phyloP scores from a whole-genome alignment of 345 rosid genomes.

The Mallotus nudiflorus region DNA sequence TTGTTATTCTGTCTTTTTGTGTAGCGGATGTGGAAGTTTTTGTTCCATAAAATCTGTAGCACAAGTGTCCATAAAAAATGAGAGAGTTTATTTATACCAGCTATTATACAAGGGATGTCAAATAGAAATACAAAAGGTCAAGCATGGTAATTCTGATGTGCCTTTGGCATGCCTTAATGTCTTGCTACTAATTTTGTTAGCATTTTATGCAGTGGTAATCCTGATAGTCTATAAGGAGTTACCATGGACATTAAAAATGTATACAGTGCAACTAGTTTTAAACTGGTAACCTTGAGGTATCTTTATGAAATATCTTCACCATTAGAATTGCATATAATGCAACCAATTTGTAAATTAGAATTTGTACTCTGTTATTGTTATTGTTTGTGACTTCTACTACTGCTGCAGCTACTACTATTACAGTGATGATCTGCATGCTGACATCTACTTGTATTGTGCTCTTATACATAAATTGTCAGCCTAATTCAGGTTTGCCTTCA shows the following conservation, averaged over 20 bases:
- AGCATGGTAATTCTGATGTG: neutral
- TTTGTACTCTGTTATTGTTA: neutral
- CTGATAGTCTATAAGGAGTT: neutral
- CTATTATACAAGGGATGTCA: neutral
- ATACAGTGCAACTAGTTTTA: neutral
- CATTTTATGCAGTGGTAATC: neutral
- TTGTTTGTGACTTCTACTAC: neutral
- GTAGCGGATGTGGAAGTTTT: neutral
- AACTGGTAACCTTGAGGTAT: neutral
- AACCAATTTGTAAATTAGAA: neutral
- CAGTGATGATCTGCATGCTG: slow-evolving; percentile 17
- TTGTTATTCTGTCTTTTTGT: neutral
- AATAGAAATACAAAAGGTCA: neutral
- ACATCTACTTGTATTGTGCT: slow-evolving; percentile 25
- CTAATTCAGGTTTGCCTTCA: slow-evolving; percentile 74
- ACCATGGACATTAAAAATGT: neutral
- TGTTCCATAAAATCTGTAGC: neutral
- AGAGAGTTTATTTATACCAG: neutral
- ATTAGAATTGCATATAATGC: neutral
- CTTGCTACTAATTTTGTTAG: neutral
- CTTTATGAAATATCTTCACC: neutral
- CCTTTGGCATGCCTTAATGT: neutral
- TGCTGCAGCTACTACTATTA: neutral
- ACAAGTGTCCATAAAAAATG: neutral
- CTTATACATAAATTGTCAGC: slow-evolving; percentile 46